Evolutionary conservation across 2,329 filamentous ascomycete genomes (phyloP), one percentile per base, ranked within the genome.

Genomic region (Paracoccidioides brasiliensis): DNA sequence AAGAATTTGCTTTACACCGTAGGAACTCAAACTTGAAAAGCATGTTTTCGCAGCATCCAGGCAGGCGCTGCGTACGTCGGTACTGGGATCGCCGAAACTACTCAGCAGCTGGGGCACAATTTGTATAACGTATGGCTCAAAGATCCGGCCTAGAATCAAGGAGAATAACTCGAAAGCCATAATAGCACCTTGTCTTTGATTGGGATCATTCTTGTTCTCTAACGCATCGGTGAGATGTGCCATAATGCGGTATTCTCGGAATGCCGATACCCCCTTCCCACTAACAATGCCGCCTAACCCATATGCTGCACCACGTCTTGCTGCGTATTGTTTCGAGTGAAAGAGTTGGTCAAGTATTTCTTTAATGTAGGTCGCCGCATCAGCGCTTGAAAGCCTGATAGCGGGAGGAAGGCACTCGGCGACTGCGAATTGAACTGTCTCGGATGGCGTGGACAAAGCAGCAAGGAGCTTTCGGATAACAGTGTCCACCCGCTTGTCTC

Each of bases 121-220:
- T 67, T 95, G 88, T 57, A 98, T 93, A 58, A 96, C 86, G 63
- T 98, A 98, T 6, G 93, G 93, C 72, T 98, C 93, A 66, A 97
- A 98, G 0, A 91, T 77, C 14, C 87, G 85, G 12, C 89, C 90
- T 30, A 98, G 82, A 56, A 97, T 82, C 5, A 85, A 82, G 0
- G 93, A 89, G 14, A 98, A 74, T 2, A 98, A 80, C 70, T 98
- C 94, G 66, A 93, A 96, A 0, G 89, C 90, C 55, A 98, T 76
- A 62, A 95, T 81, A 8, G 89, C 86, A 38, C 90, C 90, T 71
- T 96, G 90, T 54, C 94, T 81, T 67, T 95, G 86, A 66, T 91
- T 86, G 5, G 84, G 73, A 59, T 95, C 91, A 67, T 95, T 97
- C 72, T 95, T 97, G 71, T 96, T 95, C 64, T 97, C 94, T n/a